These are phyloP conservation scores for Casuarina equisetifolia DNA, from an alignment of 306 rosid species.

Conservation along the genomic window DNA sequence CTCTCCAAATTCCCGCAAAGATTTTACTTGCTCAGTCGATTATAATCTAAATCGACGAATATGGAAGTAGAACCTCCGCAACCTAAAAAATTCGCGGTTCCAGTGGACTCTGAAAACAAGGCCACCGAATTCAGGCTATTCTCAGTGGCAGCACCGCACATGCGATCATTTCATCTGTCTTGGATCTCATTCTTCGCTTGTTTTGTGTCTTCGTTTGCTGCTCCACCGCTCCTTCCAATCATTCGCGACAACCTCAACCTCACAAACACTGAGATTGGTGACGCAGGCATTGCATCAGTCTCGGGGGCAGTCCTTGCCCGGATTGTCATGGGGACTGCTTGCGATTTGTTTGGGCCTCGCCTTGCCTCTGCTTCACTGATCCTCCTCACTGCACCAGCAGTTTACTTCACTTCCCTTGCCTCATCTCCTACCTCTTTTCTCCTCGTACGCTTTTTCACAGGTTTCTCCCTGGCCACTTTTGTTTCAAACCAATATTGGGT, in stretches of 20 bases:
- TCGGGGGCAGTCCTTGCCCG: constrained; percentile 84
- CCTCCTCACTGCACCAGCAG: constrained; percentile 68
- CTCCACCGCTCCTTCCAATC: constrained; percentile 74
- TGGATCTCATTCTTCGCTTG: constrained; percentile 85
- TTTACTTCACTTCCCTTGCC: constrained; percentile 57
- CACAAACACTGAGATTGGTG: constrained; percentile 84
- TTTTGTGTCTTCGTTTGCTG: constrained; percentile 78
- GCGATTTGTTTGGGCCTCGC: constrained; percentile 80
- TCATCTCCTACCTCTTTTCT: constrained; percentile 55
- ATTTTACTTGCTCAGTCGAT: not conserved
- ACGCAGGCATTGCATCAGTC: constrained; percentile 88
- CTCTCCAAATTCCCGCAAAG: no score
- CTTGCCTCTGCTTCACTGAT: constrained; percentile 69
- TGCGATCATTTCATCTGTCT: constrained; percentile 82
- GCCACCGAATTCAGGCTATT: constrained; percentile 65
- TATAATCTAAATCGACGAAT: not conserved
- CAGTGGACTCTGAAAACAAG: constrained; percentile 85
- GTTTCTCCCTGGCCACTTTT: constrained; percentile 81
- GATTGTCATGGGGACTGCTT: constrained; percentile 81
- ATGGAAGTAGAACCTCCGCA: constrained; percentile 46
- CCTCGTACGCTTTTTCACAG: constrained; percentile 76
- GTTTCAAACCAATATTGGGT: constrained; percentile 95
- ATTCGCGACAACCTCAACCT: constrained; percentile 86
- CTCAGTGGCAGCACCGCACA: constrained; percentile 74
- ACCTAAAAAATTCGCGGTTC: constrained; percentile 41